phyloP scores from a whole-genome alignment of 129 eudicot species.

The Flaveria linearis region DNA sequence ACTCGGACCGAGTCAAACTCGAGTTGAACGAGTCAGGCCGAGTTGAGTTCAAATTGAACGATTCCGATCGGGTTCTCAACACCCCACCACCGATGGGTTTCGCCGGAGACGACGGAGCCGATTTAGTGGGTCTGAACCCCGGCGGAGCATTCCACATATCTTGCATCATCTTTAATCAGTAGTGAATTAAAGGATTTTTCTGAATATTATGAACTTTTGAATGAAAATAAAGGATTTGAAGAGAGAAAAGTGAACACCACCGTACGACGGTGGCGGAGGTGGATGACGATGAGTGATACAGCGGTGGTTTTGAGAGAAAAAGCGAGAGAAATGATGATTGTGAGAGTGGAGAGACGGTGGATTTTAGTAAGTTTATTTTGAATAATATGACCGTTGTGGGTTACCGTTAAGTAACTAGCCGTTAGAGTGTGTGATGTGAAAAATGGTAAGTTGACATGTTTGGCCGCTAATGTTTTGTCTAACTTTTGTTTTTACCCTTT shows the following conservation, averaged over 20 bases:
- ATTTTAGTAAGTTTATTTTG: constrained; percentile 38
- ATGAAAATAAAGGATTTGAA: constrained; percentile 28
- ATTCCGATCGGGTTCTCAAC: constrained; percentile 78
- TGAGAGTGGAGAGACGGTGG: constrained; percentile 31
- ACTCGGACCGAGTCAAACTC: constrained; percentile 52
- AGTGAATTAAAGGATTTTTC: background rate
- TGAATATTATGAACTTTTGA: background rate
- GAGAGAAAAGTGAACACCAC: background rate
- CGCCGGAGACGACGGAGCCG: constrained; percentile 94
- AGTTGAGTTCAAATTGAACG: constrained; percentile 57
- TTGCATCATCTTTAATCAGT: constrained; percentile 53
- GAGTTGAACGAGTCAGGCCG: constrained; percentile 50
- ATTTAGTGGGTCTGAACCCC: constrained; percentile 83
- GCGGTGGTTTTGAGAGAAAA: constrained; percentile 27
- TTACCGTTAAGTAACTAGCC: constrained; percentile 68
- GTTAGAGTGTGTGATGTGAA: constrained; percentile 41
- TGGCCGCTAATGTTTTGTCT: constrained; percentile 20
- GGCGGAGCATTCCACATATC: constrained; percentile 98
- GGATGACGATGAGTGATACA: constrained; percentile 9
- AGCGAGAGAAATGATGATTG: constrained; percentile 25
- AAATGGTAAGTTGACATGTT: constrained; percentile 18
- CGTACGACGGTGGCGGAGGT: constrained; percentile 12
- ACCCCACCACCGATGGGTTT: constrained; percentile 67
- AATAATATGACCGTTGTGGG: constrained; percentile 59
- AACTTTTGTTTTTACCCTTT: constrained; percentile 14